These are phyloP conservation scores for Nigrospora sphaerica DNA, from an alignment of 2,329 filamentous ascomycete genomes.

Conservation along the genomic window DNA sequence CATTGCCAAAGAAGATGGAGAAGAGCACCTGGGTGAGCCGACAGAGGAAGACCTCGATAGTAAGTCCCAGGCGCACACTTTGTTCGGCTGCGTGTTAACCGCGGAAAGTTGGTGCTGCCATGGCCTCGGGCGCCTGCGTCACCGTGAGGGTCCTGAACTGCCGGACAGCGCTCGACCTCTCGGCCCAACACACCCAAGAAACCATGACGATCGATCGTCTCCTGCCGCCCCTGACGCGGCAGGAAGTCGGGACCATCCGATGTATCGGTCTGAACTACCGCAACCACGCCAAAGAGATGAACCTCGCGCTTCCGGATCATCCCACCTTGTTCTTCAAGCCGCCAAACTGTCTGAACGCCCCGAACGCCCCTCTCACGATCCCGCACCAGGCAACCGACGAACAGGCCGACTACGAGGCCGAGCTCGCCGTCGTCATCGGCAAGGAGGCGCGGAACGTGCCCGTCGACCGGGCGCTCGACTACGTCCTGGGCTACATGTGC, in stretches of 20 bases:
- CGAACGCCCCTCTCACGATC: conserved; percentile 30
- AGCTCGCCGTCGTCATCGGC: conserved; percentile 38
- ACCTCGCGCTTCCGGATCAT: conserved; percentile 33
- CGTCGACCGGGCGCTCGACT: conserved; percentile 33
- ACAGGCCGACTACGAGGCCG: conserved; percentile 41
- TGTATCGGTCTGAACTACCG: conserved; percentile 55
- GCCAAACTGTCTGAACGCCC: conserved; percentile 28
- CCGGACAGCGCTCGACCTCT: conserved; percentile 38
- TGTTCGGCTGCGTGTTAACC: too few relatives aligned
- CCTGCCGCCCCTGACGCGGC: conserved; percentile 40
- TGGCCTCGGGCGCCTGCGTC: conserved; percentile 27
- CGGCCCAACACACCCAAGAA: conserved; percentile 42
- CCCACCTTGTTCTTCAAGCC: conserved; percentile 43
- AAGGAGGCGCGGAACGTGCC: conserved; percentile 40
- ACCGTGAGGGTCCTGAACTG: conserved; percentile 46
- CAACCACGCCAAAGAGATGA: conserved; percentile 37
- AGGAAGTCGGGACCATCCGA: conserved; percentile 47
- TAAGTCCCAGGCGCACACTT: too few relatives aligned
- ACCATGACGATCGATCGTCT: conserved; percentile 44
- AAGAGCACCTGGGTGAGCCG: conserved; percentile 41
- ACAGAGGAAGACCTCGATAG: conserved; percentile 22
- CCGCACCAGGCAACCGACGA: conserved; percentile 41
- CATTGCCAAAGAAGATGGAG: conserved; percentile 35
- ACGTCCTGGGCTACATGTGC: conserved; percentile 45
- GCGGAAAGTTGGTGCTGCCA: too few relatives aligned